Evolutionary conservation across 768 basidiomycete species (phyloP).

Genomic region (Auriscalpium orientale): DNA sequence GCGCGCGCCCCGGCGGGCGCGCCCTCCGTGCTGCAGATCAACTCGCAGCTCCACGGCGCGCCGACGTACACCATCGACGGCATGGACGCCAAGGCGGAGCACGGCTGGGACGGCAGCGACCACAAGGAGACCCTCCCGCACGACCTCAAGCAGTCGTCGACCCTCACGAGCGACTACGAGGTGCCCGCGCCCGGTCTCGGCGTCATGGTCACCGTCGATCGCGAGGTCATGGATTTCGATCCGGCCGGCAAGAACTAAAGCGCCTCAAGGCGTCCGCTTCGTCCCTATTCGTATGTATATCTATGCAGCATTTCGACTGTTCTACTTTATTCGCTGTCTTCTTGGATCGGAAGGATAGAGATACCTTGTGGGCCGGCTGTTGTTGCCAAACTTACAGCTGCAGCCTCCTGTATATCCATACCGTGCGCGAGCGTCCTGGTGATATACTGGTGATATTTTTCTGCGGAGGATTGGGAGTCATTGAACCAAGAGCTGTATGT

Average conservation of each 20-base stretch:
- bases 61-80: constrained; percentile 25
- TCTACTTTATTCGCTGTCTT: too few relatives aligned
- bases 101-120: constrained; percentile 11
- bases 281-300: too few relatives aligned
- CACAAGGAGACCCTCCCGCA: constrained; percentile 2
- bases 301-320: too few relatives aligned
- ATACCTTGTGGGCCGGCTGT: too few relatives aligned
- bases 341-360: too few relatives aligned
- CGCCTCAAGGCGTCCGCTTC: too few relatives aligned
- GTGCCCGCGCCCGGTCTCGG: constrained; percentile 5
- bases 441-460: too few relatives aligned
- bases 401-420: too few relatives aligned
- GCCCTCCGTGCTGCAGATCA: constrained; percentile 16
- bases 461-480: too few relatives aligned
- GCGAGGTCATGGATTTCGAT: constrained; percentile 10
- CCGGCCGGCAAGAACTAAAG: constrained; percentile 4
- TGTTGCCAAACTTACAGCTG: too few relatives aligned
- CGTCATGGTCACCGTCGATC: constrained; percentile 14
- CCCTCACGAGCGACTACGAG: constrained; percentile 16
- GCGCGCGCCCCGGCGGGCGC: constrained; percentile 27
- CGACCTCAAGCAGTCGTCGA: constrained; percentile 3
- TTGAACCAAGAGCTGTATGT: too few relatives aligned
- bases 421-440: too few relatives aligned
- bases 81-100: constrained; percentile 15
- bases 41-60: constrained; percentile 9